Conservation (phyloP, 164 flowering plant genomes). For the Stephania yunnanensis region DNA sequence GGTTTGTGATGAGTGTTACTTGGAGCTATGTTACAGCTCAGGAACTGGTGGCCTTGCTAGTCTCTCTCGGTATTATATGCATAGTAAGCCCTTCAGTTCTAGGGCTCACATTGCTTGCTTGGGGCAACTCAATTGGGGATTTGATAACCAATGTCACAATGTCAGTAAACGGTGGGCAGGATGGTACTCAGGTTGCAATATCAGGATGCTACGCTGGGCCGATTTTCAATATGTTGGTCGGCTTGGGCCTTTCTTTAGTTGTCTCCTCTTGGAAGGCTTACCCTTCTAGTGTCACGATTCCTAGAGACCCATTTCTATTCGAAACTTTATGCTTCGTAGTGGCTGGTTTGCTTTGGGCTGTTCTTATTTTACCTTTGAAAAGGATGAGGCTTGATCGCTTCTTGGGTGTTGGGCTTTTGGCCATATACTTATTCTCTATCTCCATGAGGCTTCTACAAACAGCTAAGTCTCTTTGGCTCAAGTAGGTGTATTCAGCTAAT, state of each 20-base stretch:
- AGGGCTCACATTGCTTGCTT: conserved; percentile 46
- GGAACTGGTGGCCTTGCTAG: conserved; percentile 42
- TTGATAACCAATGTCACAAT: conserved; percentile 43
- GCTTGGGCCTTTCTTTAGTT: conserved; percentile 41
- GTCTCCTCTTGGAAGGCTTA: conserved; percentile 31
- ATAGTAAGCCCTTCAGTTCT: conserved; percentile 41
- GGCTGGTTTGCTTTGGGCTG: conserved; percentile 32
- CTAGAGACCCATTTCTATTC: conserved; percentile 28
- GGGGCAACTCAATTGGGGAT: conserved; percentile 59
- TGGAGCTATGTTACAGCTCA: conserved; percentile 49
- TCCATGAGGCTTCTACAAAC: conserved; percentile 15
- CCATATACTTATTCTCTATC: conserved; percentile 23
- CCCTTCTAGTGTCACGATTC: conserved; percentile 27
- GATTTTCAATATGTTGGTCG: conserved; percentile 45
- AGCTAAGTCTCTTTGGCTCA: conserved; percentile 1
- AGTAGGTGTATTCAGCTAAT: not conserved
- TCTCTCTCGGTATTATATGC: conserved; percentile 32
- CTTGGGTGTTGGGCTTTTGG: conserved; percentile 32
- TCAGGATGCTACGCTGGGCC: conserved; percentile 52
- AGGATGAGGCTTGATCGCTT: conserved; percentile 27
- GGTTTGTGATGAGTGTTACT: conserved; percentile 45
- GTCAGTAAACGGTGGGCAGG: conserved; percentile 32
- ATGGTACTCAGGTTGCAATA: conserved; percentile 44
- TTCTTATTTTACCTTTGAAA: conserved; percentile 22
- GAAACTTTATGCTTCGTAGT: conserved; percentile 33